Evolutionary conservation across 2,329 filamentous ascomycete genomes (phyloP), one percentile per base, ranked within the genome.

Genomic region (Neocatenulostroma microsporum): DNA sequence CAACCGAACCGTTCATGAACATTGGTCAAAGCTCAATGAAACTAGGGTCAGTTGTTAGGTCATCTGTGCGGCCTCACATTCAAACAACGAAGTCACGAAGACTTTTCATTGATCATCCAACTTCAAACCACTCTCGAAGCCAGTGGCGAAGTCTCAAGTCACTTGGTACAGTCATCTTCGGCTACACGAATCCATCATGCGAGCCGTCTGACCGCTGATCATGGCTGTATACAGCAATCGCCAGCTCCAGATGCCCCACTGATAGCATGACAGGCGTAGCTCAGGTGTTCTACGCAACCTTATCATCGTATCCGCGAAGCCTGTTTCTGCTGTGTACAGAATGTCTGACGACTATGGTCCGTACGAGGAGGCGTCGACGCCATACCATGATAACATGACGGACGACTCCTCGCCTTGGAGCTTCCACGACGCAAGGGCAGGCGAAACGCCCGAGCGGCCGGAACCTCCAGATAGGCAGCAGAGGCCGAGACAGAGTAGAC

Each of bases 371-470:
- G 9, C 8, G 8, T 10, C 27, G 8, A 9, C n/a, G n/a, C n/a
- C 33, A 9, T 36, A 36, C 25, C 19, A 21, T n/a, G 26, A 30
- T 18, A 10, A 15, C 15, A 25, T 14, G n/a, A 10, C 28, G n/a
- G 15, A 34, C 20, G 36, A 38, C 20, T 23, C 34, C 11, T 37
- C 39, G 15, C 14, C 39, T 9, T 41, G 39, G 39, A 21, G 19
- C 23, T 38, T 38, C 21, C 34, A 34, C 15, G 35, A 38, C 21
- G 35, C 39, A 18, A 27, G 26, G 17, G 20, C 31, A 21, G 30
- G 26, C 31, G 33, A 34, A 4, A 30, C 40, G n/a, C n/a, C n/a
- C n/a, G n/a, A 10, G 36, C 36, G 13, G 31, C n/a, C n/a, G n/a
- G n/a, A n/a, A n/a, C n/a, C n/a, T n/a, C n/a, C n/a, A n/a, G n/a